phyloP scores from a whole-genome alignment of 257 asterid species.

The Ajuga chamaepitys region DNA sequence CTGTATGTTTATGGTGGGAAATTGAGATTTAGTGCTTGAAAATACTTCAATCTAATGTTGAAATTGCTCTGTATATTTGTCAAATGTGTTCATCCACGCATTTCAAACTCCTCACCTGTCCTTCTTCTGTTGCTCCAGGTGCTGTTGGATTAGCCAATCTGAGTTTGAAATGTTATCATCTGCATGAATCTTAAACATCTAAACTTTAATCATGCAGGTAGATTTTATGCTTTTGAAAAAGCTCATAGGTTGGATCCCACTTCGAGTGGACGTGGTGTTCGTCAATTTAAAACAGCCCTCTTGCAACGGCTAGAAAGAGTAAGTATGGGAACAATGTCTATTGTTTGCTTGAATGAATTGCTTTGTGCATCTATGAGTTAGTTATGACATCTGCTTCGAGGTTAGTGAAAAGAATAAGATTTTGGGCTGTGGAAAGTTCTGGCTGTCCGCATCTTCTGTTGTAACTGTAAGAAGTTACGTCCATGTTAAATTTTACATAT shows the following conservation, averaged over 20 bases:
- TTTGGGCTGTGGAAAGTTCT: not conserved
- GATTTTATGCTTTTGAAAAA: constrained; percentile 96
- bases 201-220: constrained; percentile 46
- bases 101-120: not conserved
- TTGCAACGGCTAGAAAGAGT: constrained; percentile 93
- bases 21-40: not conserved
- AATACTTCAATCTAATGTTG: not conserved
- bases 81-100: constrained; percentile 4
- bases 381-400: constrained; percentile 1
- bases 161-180: not conserved
- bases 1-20: constrained; percentile 1
- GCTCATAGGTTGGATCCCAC: constrained; percentile 95
- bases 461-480: not conserved
- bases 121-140: not conserved
- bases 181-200: constrained; percentile 11
- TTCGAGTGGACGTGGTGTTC: constrained; percentile 98
- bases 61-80: not conserved
- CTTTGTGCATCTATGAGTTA: not conserved
- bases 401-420: not conserved
- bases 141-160: not conserved
- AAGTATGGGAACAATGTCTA: constrained; percentile 10
- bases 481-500: not conserved
- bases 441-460: not conserved
- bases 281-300: constrained; percentile 96
- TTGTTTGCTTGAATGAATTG: constrained; percentile 8